Conservation (phyloP, 2,329 filamentous ascomycete species). For the Fusarium equiseti region DNA sequence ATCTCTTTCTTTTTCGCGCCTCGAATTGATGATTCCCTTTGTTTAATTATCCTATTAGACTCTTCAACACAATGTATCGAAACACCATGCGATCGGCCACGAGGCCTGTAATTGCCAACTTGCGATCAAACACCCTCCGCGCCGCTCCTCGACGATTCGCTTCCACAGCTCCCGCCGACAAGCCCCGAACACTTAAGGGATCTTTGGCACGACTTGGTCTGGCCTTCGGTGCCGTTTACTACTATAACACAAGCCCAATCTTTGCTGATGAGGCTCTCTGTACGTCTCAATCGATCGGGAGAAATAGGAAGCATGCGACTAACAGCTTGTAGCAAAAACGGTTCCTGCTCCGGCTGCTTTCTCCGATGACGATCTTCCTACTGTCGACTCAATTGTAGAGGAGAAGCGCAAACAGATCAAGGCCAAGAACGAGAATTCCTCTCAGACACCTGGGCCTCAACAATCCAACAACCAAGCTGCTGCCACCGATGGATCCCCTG, state of each 20-base stretch:
- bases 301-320: constrained; percentile 10
- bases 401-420: constrained; percentile 67
- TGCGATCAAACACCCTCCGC: constrained; percentile 56
- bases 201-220: constrained; percentile 78
- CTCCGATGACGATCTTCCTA: constrained; percentile 69
- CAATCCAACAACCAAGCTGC: constrained; percentile 47
- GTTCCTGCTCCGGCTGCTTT: constrained; percentile 63
- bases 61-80: constrained; percentile 62
- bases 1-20: constrained; percentile 17
- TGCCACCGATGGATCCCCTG: constrained; percentile 55
- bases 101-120: constrained; percentile 57
- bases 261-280: constrained; percentile 86
- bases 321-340: constrained; percentile 45
- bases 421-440: constrained; percentile 47
- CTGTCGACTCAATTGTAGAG: constrained; percentile 75
- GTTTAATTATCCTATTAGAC: constrained; percentile 4
- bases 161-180: constrained; percentile 69
- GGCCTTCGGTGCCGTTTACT: constrained; percentile 84
- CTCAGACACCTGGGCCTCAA: constrained; percentile 44
- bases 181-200: constrained; percentile 85
- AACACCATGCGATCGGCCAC: constrained; percentile 62
- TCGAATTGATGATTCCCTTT: constrained; percentile 9
- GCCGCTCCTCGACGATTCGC: constrained; percentile 63
- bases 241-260: constrained; percentile 89
- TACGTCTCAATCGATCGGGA: constrained; percentile 59